Percentiles rank a stretch among this genome's conserved stretches.
These are phyloP conservation scores for Xylaria sp. DNA, from an alignment of 2,329 filamentous ascomycete genomes.

Conservation along the genomic window DNA sequence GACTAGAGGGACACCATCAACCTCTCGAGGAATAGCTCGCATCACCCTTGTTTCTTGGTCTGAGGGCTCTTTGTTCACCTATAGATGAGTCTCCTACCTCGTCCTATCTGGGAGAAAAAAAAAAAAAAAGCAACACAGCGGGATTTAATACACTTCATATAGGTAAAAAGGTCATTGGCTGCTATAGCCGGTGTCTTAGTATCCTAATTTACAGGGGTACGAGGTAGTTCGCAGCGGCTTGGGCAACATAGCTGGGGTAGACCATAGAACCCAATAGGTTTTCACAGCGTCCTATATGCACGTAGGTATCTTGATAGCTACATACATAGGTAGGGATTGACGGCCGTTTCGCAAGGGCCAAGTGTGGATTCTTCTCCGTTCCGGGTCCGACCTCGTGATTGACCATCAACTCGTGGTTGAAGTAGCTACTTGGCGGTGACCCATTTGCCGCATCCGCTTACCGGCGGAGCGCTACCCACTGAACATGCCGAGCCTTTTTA, in stretches of 20 bases:
- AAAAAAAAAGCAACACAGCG: no score
- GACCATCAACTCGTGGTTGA: not conserved
- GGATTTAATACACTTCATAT: no score
- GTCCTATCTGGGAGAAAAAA: no score
- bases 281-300: no score
- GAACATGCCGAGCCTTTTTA: conserved; percentile 28
- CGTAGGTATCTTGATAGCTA: not conserved
- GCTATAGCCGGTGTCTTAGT: no score
- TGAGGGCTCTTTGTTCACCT: no score
- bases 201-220: no score
- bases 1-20: not conserved
- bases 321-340: not conserved
- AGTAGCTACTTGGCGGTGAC: not conserved
- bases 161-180: no score
- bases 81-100: no score
- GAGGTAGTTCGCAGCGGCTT: no score
- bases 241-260: not conserved
- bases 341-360: not conserved
- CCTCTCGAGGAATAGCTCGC: not conserved
- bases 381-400: not conserved
- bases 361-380: not conserved
- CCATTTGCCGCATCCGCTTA: conserved; percentile 28
- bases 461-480: conserved; percentile 19
- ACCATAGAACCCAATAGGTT: not conserved
- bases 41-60: no score